Conservation (phyloP, 2,329 filamentous ascomycete genomes). For the Xylaria arbuscula region DNA sequence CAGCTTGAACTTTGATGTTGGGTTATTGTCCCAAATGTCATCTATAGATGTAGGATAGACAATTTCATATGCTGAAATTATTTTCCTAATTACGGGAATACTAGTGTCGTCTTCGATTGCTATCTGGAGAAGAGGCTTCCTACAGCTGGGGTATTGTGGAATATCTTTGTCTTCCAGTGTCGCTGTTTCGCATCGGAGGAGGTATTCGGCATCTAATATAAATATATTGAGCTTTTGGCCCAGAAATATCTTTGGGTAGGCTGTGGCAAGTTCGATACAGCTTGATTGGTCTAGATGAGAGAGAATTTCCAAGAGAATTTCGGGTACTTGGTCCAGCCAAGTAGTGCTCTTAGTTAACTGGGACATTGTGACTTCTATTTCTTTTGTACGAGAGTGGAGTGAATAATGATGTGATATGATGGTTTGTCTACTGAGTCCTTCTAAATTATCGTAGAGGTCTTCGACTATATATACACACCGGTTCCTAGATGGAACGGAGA, state of each 20-base stretch:
- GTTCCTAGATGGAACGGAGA: no score
- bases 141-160: no score
- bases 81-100: neutral
- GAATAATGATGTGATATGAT: neutral
- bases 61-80: conserved; percentile 9
- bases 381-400: neutral
- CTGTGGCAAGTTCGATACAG: conserved; percentile 5
- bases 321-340: neutral
- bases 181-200: no score
- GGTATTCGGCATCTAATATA: neutral
- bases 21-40: no score
- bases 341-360: neutral
- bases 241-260: conserved; percentile 20
- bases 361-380: neutral
- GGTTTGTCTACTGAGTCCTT: no score
- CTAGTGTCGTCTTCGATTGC: conserved; percentile 5
- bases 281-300: neutral
- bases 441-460: no score
- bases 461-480: no score
- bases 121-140: conserved; percentile 16
- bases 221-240: neutral
- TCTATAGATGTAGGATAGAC: conserved; percentile 12
- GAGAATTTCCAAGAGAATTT: neutral
- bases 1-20: no score
- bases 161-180: neutral